Evolutionary conservation across 805 yeast species (phyloP), one percentile per base, ranked within the genome.

Genomic region (Ogataea pignaliae): DNA sequence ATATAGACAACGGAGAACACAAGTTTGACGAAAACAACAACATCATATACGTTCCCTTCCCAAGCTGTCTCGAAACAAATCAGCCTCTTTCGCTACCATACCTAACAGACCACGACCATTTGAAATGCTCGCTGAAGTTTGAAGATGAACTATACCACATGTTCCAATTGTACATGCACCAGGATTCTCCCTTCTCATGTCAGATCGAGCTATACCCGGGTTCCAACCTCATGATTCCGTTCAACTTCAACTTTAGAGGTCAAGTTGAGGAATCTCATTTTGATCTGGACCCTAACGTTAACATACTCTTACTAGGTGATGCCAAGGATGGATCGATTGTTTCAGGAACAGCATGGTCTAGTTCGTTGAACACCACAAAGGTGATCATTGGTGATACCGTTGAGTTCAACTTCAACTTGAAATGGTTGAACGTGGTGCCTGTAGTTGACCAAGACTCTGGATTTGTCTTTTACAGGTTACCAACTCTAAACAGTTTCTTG

Each of bases 1-100:
- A 82, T 50, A 85, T 85, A 42, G 87, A 83, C 52, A 78, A 72
- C 48, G 93, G 93, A 43, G 91, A 85, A 59, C 91, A 85, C 65
- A 71, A 76, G 45, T 81, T 81, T 49, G 88, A 83, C 56, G 71
- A 69, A n/a, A 64, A 73, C n/a, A 76, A 76, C 9, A 67, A 76
- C 45, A 78, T 85, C 43, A 59, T 83, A 14, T 84, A 79, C 52
- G 71, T 61, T 2, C 66, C 75, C 4, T 81, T 84, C 52, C 85
- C 88, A 2, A 63, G 53, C 6, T 85, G 93, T 64, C 65, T 68
- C 42, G 91, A 85, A 56, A 79, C 88, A 0, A 78, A 78, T 1
- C 64, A 70, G 49, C 83, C 88, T 2, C 69, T 85, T 34, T 49
- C 65, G n/a, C 69, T 85, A 50, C 61, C 63, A 15, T 85, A 76